Conservation (phyloP, 768 basidiomycete species). For the Pleurotus tuber-regium region DNA sequence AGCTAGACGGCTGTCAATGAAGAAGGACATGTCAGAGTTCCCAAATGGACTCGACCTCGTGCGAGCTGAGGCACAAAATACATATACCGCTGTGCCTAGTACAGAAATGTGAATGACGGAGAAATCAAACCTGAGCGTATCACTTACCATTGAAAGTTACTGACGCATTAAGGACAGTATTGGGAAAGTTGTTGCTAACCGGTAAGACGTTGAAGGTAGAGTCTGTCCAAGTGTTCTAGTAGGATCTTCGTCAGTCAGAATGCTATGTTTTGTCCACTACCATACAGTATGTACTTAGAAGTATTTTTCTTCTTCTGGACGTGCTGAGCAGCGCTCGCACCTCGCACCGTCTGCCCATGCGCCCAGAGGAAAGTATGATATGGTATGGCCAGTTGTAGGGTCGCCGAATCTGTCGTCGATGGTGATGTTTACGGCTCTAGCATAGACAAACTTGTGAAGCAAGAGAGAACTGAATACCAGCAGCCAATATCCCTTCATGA, state of each 20-base stretch:
- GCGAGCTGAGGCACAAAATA: constrained; percentile 4
- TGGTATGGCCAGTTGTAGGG: background rate
- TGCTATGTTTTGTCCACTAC: background rate
- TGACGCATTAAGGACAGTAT: background rate
- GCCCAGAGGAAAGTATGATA: background rate
- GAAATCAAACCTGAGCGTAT: background rate
- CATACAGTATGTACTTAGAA: constrained; percentile 3
- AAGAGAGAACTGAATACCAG: too few species aligned
- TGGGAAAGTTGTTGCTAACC: background rate
- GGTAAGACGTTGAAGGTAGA: background rate
- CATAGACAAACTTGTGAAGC: too few species aligned
- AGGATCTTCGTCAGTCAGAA: background rate
- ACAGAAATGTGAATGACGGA: background rate
- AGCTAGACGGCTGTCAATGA: constrained; percentile 3
- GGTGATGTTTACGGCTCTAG: constrained; percentile 4
- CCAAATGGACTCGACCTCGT: background rate
- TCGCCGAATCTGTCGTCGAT: constrained; percentile 10
- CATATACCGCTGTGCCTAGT: constrained; percentile 9
- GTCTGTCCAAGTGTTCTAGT: constrained; percentile 4
- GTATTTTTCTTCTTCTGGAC: constrained; percentile 16
- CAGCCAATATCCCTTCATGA: too few species aligned
- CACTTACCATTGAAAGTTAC: constrained; percentile 9
- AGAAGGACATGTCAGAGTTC: constrained; percentile 9
- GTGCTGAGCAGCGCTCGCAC: background rate
- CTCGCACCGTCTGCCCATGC: constrained; percentile 3